Evolutionary conservation across 2,329 filamentous ascomycete genomes (phyloP).

Genomic region (Elsinoe ampelina): DNA sequence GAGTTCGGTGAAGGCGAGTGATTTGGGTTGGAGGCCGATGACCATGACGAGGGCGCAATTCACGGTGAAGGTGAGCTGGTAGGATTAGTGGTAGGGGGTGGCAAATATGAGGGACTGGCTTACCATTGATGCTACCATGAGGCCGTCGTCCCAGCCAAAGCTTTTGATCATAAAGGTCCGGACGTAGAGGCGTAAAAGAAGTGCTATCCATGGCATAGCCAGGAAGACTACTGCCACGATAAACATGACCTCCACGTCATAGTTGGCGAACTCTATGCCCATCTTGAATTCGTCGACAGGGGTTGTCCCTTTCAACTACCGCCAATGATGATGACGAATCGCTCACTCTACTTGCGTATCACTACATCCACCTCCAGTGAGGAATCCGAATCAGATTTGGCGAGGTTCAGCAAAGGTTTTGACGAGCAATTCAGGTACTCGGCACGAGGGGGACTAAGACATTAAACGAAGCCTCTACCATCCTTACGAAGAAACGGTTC

Average conservation of each 20-base stretch:
- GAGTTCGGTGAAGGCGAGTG: background rate
- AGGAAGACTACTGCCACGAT: conserved; percentile 12
- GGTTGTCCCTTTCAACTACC: background rate
- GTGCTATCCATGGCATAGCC: conserved; percentile 12
- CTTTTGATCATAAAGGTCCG: conserved; percentile 10
- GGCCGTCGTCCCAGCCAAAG: conserved; percentile 13
- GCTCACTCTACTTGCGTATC: too few relatives aligned
- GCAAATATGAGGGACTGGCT: background rate
- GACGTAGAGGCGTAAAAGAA: conserved; percentile 1
- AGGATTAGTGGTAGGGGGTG: background rate
- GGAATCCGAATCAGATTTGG: background rate
- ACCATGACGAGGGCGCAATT: conserved; percentile 9
- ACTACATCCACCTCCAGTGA: background rate
- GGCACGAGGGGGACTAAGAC: background rate
- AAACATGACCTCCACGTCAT: conserved; percentile 10
- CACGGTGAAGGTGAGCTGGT: conserved; percentile 11
- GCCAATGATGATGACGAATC: background rate
- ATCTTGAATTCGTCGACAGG: background rate
- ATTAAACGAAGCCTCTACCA: background rate
- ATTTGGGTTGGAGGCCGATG: background rate
- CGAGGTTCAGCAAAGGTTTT: background rate
- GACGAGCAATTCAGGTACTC: background rate
- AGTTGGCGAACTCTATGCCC: background rate
- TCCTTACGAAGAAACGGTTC: background rate
- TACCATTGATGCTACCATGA: conserved; percentile 14